Evolutionary conservation across 768 basidiomycete genomes (phyloP), one percentile per base, ranked within the genome.

Genomic region (Postia placenta): DNA sequence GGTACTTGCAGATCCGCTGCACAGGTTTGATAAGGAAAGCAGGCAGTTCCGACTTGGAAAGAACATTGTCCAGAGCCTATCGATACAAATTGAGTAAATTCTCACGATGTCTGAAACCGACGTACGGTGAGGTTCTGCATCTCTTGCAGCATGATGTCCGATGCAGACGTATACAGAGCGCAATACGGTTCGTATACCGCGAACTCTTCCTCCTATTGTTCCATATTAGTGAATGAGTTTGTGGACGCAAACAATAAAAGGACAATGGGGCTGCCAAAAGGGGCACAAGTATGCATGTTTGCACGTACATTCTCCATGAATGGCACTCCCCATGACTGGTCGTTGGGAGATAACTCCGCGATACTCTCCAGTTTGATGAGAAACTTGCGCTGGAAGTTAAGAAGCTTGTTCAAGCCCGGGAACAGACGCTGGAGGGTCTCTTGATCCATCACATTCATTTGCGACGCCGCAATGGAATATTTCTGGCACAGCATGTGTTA

Each of bases 11-110:
- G 57, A 98, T 87, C 53, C 96, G 83, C 67, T 99, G 96, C 42
- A 99, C 87, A 5, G 96, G 96, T 72, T 97, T 97, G 76, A 98
- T 98, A 52, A 98, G 81, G 70, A 98, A 95, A 7, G 92, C 92
- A 51, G 91, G 89, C 26, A 99, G 75, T 62, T 99, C 96, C 62
- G 87, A 85, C 65, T 88, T 88, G 60, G 85, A 85, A 69, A 94
- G 88, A 73, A 91, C 73, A 67, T 84, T 78, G 69, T 87, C 87
- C 61, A 88, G 74, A 52, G 80, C 78, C 89, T 92, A 62, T 48
- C 50, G 49, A 54, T 48, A 52, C 37, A 50, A 46, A 26, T 53
- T 43, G 70, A 35, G 19, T 48, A 4, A 49, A 30, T 71, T 70
- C 52, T 26, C 24, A 11, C 61, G 19, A 26, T 22, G 54, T 47